A percentile compares a stretch with the other conserved stretches of the same genome.
phyloP scores from a whole-genome alignment of 129 eudicot species.

The Tagetes patula region DNA sequence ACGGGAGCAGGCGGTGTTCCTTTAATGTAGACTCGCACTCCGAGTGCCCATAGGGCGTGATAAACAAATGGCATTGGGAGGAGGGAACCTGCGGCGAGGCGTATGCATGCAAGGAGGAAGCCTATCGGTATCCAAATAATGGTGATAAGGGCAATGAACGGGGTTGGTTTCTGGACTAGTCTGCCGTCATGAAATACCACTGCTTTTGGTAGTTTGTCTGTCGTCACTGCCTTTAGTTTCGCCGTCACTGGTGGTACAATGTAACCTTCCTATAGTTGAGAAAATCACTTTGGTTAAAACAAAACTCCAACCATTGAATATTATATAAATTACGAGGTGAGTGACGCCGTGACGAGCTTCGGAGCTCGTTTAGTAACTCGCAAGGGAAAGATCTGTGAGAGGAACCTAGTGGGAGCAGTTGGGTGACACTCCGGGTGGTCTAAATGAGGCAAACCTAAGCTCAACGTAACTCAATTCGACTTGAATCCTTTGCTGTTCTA shows the following conservation, averaged over 20 bases:
- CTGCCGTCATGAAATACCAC: slow-evolving; percentile 66
- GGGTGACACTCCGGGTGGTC: too few relatives aligned
- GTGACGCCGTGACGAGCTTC: too few relatives aligned
- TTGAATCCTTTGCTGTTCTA: too few relatives aligned
- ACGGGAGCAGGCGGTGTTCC: slow-evolving; percentile 64
- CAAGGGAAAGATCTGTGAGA: too few relatives aligned
- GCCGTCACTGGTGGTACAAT: slow-evolving; percentile 50
- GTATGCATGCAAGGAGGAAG: slow-evolving; percentile 54
- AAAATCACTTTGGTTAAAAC: neutral
- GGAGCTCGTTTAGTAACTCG: too few relatives aligned
- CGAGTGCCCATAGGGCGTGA: slow-evolving; percentile 56
- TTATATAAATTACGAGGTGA: too few relatives aligned
- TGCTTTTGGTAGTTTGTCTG: slow-evolving; percentile 58
- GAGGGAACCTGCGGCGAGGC: slow-evolving; percentile 56
- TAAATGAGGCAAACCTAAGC: too few relatives aligned
- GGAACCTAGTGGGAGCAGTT: too few relatives aligned
- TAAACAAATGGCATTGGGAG: slow-evolving; percentile 62
- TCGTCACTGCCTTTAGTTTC: slow-evolving; percentile 39
- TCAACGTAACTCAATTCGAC: too few relatives aligned
- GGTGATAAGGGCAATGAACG: slow-evolving; percentile 48
- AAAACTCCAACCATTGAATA: too few relatives aligned
- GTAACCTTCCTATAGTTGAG: slow-evolving; percentile 47
- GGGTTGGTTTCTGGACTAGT: slow-evolving; percentile 56
- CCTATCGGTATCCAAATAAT: slow-evolving; percentile 65
- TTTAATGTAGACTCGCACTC: slow-evolving; percentile 58